Evolutionary conservation across 495 filamentous ascomycete species (phyloP).

Genomic region (Neurospora terricola): DNA sequence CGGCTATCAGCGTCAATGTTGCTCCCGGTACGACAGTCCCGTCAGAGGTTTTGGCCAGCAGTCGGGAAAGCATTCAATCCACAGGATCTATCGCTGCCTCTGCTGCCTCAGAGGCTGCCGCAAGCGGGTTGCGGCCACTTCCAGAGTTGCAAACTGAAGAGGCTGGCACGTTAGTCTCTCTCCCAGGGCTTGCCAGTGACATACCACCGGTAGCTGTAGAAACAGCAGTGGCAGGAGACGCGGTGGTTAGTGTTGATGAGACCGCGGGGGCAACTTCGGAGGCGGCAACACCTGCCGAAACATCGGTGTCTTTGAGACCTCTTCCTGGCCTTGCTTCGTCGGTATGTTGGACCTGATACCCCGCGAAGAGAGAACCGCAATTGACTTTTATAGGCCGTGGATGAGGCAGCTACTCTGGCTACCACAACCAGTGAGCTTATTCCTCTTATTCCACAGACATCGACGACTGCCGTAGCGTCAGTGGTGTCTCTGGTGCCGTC

Average conservation of each 20-base stretch:
- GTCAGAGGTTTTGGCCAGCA: slow-evolving; percentile 8
- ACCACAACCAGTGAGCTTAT: background rate
- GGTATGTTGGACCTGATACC: slow-evolving; percentile 1
- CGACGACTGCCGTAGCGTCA: background rate
- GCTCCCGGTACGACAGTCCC: background rate
- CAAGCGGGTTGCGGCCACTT: slow-evolving; percentile 9
- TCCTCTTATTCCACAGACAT: background rate
- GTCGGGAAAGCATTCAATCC: background rate
- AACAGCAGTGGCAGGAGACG: background rate
- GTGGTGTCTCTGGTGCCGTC: background rate
- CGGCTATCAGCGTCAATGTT: background rate
- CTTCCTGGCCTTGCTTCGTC: slow-evolving; percentile 8
- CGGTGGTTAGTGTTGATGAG: background rate
- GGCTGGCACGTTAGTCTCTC: slow-evolving; percentile 7
- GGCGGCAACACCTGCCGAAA: background rate
- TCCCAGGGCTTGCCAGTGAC: slow-evolving; percentile 9
- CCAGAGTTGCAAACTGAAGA: slow-evolving; percentile 12
- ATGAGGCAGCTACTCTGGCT: background rate
- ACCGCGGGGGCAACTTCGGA: background rate
- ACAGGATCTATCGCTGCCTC: background rate
- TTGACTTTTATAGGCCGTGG: background rate
- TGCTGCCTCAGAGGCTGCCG: slow-evolving; percentile 7
- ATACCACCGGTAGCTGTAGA: slow-evolving; percentile 1
- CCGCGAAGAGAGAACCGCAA: background rate
- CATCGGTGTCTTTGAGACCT: background rate